These are phyloP conservation scores for Penicillium sp. DNA, from an alignment of 2,329 filamentous ascomycete species.

Conservation along the genomic window DNA sequence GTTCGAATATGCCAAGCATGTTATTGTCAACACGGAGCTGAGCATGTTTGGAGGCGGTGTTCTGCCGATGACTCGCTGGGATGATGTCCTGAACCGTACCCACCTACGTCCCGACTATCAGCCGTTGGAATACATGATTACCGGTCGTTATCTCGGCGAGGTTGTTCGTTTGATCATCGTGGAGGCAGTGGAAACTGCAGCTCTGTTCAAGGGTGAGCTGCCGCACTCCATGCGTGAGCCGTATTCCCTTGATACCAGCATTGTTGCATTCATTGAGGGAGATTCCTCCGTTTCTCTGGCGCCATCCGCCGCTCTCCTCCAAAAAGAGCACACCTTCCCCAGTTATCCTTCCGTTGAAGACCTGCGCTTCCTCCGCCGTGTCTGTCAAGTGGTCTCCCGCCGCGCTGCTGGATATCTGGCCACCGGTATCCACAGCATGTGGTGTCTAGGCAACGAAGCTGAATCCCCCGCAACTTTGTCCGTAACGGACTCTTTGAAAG, in stretches of 20 bases:
- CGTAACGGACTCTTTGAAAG: conserved; percentile 26
- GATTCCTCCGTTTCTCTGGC: conserved; percentile 41
- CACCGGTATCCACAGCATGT: conserved; percentile 63
- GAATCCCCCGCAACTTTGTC: conserved; percentile 40
- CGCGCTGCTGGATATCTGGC: conserved; percentile 65
- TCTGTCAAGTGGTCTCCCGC: conserved; percentile 56
- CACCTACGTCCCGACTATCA: conserved; percentile 64
- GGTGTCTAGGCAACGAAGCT: conserved; percentile 54
- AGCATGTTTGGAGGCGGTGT: conserved; percentile 64
- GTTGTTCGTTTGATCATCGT: conserved; percentile 62
- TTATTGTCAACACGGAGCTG: conserved; percentile 66
- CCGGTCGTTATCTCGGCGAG: conserved; percentile 64
- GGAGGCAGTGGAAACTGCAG: conserved; percentile 58
- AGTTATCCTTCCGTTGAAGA: conserved; percentile 50
- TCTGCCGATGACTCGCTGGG: conserved; percentile 61
- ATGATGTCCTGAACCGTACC: conserved; percentile 58
- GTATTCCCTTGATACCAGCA: conserved; percentile 61
- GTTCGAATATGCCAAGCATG: conserved; percentile 58
- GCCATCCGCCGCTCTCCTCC: conserved; percentile 47
- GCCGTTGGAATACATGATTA: conserved; percentile 64
- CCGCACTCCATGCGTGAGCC: conserved; percentile 56
- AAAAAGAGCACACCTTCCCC: conserved; percentile 52
- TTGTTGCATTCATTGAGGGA: conserved; percentile 58
- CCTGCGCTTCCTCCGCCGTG: conserved; percentile 55
- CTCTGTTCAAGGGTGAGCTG: conserved; percentile 58